A percentile compares a stretch with the other conserved stretches of the same genome.
These are phyloP conservation scores for Mycena chlorophos DNA, from an alignment of 768 basidiomycete genomes.

Conservation along the genomic window DNA sequence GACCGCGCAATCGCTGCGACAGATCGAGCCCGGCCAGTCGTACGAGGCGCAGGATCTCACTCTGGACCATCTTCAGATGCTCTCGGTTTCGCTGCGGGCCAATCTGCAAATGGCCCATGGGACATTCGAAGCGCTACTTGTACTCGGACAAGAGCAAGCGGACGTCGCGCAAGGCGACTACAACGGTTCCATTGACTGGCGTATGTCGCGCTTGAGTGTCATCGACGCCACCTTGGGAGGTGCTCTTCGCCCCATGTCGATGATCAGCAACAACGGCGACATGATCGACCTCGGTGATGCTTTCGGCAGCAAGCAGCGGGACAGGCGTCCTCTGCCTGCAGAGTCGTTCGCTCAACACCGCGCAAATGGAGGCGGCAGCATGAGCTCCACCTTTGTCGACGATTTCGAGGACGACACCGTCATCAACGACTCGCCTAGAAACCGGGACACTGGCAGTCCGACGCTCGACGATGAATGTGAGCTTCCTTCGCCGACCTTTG, in stretches of 20 bases:
- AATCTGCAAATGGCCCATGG: slow-evolving; percentile 59
- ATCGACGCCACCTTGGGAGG: slow-evolving; percentile 52
- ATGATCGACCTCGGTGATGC: slow-evolving; percentile 61
- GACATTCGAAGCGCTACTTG: slow-evolving; percentile 61
- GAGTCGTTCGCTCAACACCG: slow-evolving; percentile 23
- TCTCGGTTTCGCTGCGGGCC: slow-evolving; percentile 52
- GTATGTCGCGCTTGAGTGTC: slow-evolving; percentile 68
- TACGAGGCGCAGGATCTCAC: slow-evolving; percentile 34
- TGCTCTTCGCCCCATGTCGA: slow-evolving; percentile 38
- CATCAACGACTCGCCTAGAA: slow-evolving; percentile 14
- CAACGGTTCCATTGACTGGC: slow-evolving; percentile 74
- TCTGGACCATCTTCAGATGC: slow-evolving; percentile 49
- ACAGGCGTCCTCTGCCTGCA: slow-evolving; percentile 30
- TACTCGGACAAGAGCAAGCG: slow-evolving; percentile 70
- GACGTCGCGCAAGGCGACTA: slow-evolving; percentile 70
- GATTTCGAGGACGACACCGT: slow-evolving; percentile 20
- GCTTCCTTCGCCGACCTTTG: no score
- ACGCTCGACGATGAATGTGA: slow-evolving; percentile 38
- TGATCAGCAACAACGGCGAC: slow-evolving; percentile 45
- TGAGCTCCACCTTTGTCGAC: slow-evolving; percentile 9
- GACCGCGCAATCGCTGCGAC: slow-evolving; percentile 54
- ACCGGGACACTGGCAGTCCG: slow-evolving; percentile 5
- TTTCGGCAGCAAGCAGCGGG: slow-evolving; percentile 39
- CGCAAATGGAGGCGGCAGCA: slow-evolving; percentile 1
- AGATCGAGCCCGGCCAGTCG: slow-evolving; percentile 34